Conservation (phyloP, 257 asterid species). For the Ligustrum vulgare region DNA sequence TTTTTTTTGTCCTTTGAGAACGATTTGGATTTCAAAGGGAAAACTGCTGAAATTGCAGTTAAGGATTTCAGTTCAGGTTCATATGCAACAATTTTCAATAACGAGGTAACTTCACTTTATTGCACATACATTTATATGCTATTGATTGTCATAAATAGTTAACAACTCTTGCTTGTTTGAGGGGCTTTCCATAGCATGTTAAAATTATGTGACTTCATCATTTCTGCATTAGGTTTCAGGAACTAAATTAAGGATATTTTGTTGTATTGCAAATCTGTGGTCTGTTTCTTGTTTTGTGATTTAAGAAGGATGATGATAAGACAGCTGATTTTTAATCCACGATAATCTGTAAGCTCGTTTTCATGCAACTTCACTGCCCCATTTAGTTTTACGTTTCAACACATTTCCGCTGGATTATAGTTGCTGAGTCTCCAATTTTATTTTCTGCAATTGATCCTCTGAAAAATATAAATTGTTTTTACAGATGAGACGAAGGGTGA, state of each 20-base stretch:
- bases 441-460: neutral
- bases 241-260: neutral
- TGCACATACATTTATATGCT: neutral
- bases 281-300: neutral
- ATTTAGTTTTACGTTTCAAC: neutral
- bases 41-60: conserved; percentile 73
- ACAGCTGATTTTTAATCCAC: neutral
- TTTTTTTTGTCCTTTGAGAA: conserved; percentile 75
- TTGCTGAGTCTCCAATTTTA: neutral
- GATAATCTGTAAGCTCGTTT: neutral
- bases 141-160: neutral
- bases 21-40: conserved; percentile 73
- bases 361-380: neutral
- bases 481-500: conserved; percentile 86
- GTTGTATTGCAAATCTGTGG: neutral
- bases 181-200: neutral
- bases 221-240: neutral
- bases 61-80: conserved; percentile 87
- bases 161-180: neutral
- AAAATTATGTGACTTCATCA: neutral
- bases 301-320: neutral
- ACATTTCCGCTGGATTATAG: neutral
- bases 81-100: conserved; percentile 68
- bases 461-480: conserved; percentile 12
- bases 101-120: conserved; percentile 56